Conservation (phyloP, 2,329 filamentous ascomycete genomes). For the Cyanodermella asteris region DNA sequence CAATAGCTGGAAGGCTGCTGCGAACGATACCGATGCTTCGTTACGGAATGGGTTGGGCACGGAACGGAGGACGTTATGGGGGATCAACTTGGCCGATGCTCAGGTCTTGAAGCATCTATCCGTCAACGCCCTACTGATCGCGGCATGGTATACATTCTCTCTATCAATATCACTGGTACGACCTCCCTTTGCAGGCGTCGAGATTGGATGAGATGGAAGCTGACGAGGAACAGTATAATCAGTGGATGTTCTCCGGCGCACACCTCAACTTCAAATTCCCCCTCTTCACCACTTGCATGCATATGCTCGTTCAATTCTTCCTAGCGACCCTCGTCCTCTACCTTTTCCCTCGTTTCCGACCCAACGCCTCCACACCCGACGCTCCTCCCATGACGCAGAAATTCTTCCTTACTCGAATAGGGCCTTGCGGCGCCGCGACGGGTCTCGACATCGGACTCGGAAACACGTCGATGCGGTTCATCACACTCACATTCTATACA, state of each 20-base stretch:
- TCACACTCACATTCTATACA: constrained; percentile 91
- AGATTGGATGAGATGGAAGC: constrained; percentile 1
- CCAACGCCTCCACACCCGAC: constrained; percentile 32
- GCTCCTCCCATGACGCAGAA: constrained; percentile 56
- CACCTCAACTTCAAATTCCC: constrained; percentile 83
- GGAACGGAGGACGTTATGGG: too few species aligned
- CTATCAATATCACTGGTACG: constrained; percentile 76
- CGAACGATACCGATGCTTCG: too few species aligned
- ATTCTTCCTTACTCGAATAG: constrained; percentile 83
- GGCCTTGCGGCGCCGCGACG: constrained; percentile 78
- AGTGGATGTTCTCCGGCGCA: constrained; percentile 92
- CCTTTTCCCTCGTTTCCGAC: constrained; percentile 62
- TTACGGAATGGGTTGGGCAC: too few species aligned
- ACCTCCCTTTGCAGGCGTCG: too few species aligned
- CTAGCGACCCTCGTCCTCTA: constrained; percentile 60
- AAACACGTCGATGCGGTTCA: constrained; percentile 89
- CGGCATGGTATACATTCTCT: constrained; percentile 70
- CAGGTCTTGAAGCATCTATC: constrained; percentile 46
- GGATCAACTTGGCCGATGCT: constrained; percentile 54
- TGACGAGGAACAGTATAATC: constrained; percentile 48
- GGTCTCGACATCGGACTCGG: constrained; percentile 89
- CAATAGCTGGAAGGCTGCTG: too few species aligned
- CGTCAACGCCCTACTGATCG: constrained; percentile 62
- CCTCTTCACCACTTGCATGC: constrained; percentile 80
- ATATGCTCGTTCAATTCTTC: constrained; percentile 87